Conservation (phyloP, 2,329 filamentous ascomycete genomes). For the Ophiostoma novo-ulmi region DNA sequence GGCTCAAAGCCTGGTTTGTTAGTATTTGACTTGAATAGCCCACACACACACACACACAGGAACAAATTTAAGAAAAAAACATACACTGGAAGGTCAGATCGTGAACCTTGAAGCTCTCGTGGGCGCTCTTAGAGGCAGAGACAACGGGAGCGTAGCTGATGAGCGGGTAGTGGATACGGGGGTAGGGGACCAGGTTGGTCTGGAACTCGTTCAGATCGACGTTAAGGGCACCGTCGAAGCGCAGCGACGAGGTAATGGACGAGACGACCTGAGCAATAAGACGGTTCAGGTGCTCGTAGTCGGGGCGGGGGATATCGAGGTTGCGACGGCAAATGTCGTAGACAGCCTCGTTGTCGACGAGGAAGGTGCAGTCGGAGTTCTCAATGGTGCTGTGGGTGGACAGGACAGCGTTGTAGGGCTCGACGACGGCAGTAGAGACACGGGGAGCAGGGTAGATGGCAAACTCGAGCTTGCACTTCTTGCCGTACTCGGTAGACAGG, state of each 20-base stretch:
- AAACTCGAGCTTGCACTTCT: slow-evolving; percentile 74
- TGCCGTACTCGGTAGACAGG: slow-evolving; percentile 67
- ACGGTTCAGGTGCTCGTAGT: slow-evolving; percentile 67
- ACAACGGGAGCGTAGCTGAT: slow-evolving; percentile 69
- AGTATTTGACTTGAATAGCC: slow-evolving; percentile 4
- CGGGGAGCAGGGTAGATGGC: slow-evolving; percentile 66
- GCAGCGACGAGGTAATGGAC: slow-evolving; percentile 67
- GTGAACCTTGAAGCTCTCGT: slow-evolving; percentile 82
- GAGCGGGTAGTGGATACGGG: slow-evolving; percentile 68
- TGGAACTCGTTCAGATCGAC: slow-evolving; percentile 74
- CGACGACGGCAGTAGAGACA: slow-evolving; percentile 64
- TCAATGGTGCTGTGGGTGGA: slow-evolving; percentile 71
- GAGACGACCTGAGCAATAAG: slow-evolving; percentile 69
- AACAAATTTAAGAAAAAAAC: slow-evolving; percentile 31
- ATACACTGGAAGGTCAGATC: slow-evolving; percentile 71
- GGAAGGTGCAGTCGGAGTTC: slow-evolving; percentile 74
- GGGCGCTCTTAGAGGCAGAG: slow-evolving; percentile 68
- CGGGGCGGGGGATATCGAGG: slow-evolving; percentile 63
- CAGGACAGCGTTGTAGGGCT: slow-evolving; percentile 69
- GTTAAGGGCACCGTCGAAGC: slow-evolving; percentile 67
- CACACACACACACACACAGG: neutral
- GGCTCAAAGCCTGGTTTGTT: slow-evolving; percentile 59
- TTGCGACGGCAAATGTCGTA: slow-evolving; percentile 71
- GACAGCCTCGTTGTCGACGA: slow-evolving; percentile 70
- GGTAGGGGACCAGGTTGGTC: slow-evolving; percentile 69